Base-by-base conservation (phyloP, 495 filamentous ascomycete species). In the Bacidia gigantensis region DNA sequence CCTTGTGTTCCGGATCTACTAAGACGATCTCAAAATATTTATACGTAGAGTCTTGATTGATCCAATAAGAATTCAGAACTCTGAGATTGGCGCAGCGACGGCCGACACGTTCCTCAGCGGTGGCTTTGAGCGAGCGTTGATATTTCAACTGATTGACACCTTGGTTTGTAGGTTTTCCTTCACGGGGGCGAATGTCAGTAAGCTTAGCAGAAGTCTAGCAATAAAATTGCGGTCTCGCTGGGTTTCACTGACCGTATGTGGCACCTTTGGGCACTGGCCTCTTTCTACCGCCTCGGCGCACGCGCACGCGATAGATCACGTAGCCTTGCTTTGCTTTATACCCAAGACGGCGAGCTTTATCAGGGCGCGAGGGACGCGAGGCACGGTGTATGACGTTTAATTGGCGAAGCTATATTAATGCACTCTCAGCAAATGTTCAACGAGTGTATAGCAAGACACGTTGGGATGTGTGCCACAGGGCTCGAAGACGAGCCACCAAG, bases 301-400 rank as follows among this genome's bases (percentile, higher is more conserved):
- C 92, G 69, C 92, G 90, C 65, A 93, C 78, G 69, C 92, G 92
- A 81, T 98, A 98, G 84, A 98, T 86, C 68, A 96, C 92, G 82
- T 96, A 98, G 72, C 92, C 92, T 75, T 98, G 92, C 86, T 98
- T 98, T 74, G 93, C 90, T 85, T 98, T 98, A 85, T 97, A 98
- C 62, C 92, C 92, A 60, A 98, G 86, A 74, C 92, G 93, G 75
- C 93, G 93, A 66, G 92, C 92, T 82, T 98, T 98, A 77, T 98
- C 92, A 66, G 92, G 92, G 72, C 92, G 92, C 64, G 90, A 96
- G 58, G 92, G 92, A 62, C 89, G 88, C 62, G 89, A 95, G 64
- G 92, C 92, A 65, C 92, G 92, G 81, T 98, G 92, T 78, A 97
- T 89, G 74, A 92, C 89, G 75, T 95, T 89, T 72, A 95, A 75